Evolutionary conservation across 805 yeast genomes (phyloP), one percentile per base, ranked within the genome.

Genomic region (Yarrowia deformans): DNA sequence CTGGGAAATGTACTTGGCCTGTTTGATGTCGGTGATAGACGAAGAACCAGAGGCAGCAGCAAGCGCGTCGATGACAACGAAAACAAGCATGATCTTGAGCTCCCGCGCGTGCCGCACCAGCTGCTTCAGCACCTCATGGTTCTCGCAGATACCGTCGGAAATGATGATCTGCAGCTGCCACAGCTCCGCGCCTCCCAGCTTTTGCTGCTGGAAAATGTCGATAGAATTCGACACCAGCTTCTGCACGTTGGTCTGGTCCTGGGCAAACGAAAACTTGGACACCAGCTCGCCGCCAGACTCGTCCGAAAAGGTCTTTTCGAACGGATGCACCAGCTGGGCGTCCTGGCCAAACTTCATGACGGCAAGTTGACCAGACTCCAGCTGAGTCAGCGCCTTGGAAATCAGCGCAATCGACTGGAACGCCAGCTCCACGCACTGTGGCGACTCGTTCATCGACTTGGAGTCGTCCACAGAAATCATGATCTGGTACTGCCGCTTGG

Each of bases 401-500:
- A 95, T 98, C 54, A 95, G 83, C 8, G 98, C 94, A 75, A 95
- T 90, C 76, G 97, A 89, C 75, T 95, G 94, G 85, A 93, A 93
- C 0, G 99, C 98, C 70, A 95, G 83, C 72, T 91, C 92, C 18
- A 92, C 94, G 45, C 96, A 88, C 72, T 89, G 87, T 1, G 68
- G 56, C 32, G 97, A 90, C 78, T 94, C 98, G 69, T 93, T 87
- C 99, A 95, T 95, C 1, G 98, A 94, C 78, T 91, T 93, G 39
- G 99, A 95, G 77, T 95, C 97, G 81, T 95, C 99, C 60, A 95
- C 90, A 0, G 99, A 93, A 72, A 95, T 90, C 97, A 96, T 91
- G 71, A 95, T 91, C 81, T 95, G 99, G 78, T 95, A 95, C 77
- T 93, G 95, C 75, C 99, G 88, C 82, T 95, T 95, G 73, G 97